A percentile compares a stretch with the other conserved stretches of the same genome.
phyloP scores from a whole-genome alignment of 495 filamentous ascomycete species.

The Chlorociboria aeruginascens region DNA sequence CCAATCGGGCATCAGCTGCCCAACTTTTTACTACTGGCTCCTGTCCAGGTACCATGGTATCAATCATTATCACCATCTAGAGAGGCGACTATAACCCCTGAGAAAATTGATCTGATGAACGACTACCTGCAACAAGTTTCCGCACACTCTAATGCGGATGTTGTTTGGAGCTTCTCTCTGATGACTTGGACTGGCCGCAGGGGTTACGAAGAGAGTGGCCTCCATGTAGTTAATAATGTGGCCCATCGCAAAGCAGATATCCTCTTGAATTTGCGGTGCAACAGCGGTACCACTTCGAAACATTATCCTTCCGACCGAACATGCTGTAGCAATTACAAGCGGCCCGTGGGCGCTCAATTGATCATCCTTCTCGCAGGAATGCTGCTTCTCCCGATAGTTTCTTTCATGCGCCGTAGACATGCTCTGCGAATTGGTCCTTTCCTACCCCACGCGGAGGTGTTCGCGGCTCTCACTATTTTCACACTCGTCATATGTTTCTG shows the following conservation, averaged over 20 bases:
- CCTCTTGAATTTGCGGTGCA: slow-evolving; percentile 46
- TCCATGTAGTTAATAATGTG: slow-evolving; percentile 40
- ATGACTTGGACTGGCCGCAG: slow-evolving; percentile 27
- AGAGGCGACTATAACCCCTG: slow-evolving; percentile 34
- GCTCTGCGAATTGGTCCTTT: not conserved
- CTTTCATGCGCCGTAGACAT: slow-evolving; percentile 14
- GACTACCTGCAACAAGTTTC: slow-evolving; percentile 36
- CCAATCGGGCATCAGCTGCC: slow-evolving; percentile 8
- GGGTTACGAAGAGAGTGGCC: slow-evolving; percentile 34
- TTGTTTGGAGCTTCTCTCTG: slow-evolving; percentile 38
- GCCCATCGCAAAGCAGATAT: slow-evolving; percentile 38
- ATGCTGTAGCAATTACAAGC: slow-evolving; percentile 40
- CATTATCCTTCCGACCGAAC: slow-evolving; percentile 40
- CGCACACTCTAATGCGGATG: slow-evolving; percentile 27
- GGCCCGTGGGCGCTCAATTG: slow-evolving; percentile 23
- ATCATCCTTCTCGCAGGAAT: slow-evolving; percentile 21
- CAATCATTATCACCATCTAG: slow-evolving; percentile 32
- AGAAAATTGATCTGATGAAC: slow-evolving; percentile 43
- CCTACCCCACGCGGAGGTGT: not conserved
- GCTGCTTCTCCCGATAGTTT: slow-evolving; percentile 17
- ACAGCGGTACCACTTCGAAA: slow-evolving; percentile 26
- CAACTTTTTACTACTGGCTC: slow-evolving; percentile 36
- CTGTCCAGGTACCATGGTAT: slow-evolving; percentile 43
- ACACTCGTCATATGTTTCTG: slow-evolving; percentile 33
- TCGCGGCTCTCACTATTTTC: slow-evolving; percentile 18